Conservation (phyloP, 2,329 filamentous ascomycete genomes). For the Claviceps quebecensis region DNA sequence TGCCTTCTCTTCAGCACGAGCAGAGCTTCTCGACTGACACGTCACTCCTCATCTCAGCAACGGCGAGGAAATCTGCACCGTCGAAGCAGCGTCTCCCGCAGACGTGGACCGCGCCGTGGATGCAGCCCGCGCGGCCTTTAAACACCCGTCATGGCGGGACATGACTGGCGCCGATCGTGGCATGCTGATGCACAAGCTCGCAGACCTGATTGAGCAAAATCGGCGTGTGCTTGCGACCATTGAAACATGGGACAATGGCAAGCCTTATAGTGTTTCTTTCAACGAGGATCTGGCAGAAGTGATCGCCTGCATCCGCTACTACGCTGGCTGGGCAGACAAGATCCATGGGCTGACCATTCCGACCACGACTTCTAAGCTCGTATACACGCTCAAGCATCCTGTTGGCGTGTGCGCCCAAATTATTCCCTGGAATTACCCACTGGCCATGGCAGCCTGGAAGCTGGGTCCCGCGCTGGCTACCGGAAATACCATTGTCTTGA, state of each 20-base stretch:
- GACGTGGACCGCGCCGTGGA: constrained; percentile 21
- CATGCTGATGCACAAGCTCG: constrained; percentile 54
- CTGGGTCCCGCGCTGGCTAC: constrained; percentile 56
- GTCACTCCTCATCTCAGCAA: constrained; percentile 11
- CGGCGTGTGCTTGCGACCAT: constrained; percentile 31
- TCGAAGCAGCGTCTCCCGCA: constrained; percentile 16
- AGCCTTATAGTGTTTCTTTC: constrained; percentile 50
- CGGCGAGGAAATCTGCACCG: constrained; percentile 18
- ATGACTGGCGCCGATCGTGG: constrained; percentile 53
- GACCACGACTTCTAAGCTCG: constrained; percentile 52
- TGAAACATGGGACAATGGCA: constrained; percentile 75
- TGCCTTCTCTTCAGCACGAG: background rate
- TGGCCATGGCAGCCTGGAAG: constrained; percentile 45
- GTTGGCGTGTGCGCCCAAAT: constrained; percentile 65
- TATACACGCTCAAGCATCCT: constrained; percentile 62
- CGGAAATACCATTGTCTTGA: constrained; percentile 50
- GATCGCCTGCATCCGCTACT: constrained; percentile 47
- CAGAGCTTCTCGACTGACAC: background rate
- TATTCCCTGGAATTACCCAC: constrained; percentile 62
- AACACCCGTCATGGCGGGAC: constrained; percentile 53
- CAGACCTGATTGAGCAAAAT: constrained; percentile 55
- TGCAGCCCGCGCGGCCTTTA: constrained; percentile 51
- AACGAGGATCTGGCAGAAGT: constrained; percentile 46
- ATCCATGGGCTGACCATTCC: constrained; percentile 64
- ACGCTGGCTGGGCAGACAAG: constrained; percentile 68